Evolutionary conservation across 768 basidiomycete genomes (phyloP), one percentile per base, ranked within the genome.

Genomic region (Brasilioporus rufonigricans): DNA sequence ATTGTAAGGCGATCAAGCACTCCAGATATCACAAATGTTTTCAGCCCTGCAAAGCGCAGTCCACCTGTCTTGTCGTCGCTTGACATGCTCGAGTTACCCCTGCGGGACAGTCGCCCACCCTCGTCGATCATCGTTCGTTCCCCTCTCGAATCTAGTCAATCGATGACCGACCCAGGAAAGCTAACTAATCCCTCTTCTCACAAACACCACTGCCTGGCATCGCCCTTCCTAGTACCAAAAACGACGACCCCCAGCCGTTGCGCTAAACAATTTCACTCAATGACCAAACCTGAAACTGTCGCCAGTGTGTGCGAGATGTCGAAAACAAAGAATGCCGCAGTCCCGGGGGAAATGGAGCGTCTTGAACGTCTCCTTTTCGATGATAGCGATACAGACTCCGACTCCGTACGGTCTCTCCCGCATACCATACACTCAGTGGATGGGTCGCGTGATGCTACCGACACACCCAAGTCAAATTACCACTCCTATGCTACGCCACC

Each of bases 41-140:
- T 49, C 23, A 36, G 29, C 31, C 27, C 39, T 29, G 24, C 46
- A 39, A 50, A 50, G 44, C 44, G n/a, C 39, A 50, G 44, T 40
- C 41, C 35, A 23, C 26, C 58, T 24, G 33, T 16, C 29, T 38
- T 59, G n/a, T 50, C 61, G 1, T 47, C 57, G 13, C 50, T 61
- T 19, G 63, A 67, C 13, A 26, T 44, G 27, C 41, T 46, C 24
- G 65, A 63, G 32, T 45, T 57, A 41, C 50, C 59, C 18, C 27
- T 47, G 23, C 48, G 55, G 3, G 52, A 59, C 32, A 57, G 58
- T 44, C 18, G 39, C 7, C 62, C 62, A 5, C 60, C 58, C 12
- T 66, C 66, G 19, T 59, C 66, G 4, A 66, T 64, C 35, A n/a
- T 57, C 33, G n/a, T 66, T 50, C 59, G 62, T 27, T 66, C 56